Percentiles rank a stretch among this genome's conserved stretches.
These are phyloP conservation scores for Penicillium sp. DNA, from an alignment of 2,329 filamentous ascomycete species.

Conservation along the genomic window DNA sequence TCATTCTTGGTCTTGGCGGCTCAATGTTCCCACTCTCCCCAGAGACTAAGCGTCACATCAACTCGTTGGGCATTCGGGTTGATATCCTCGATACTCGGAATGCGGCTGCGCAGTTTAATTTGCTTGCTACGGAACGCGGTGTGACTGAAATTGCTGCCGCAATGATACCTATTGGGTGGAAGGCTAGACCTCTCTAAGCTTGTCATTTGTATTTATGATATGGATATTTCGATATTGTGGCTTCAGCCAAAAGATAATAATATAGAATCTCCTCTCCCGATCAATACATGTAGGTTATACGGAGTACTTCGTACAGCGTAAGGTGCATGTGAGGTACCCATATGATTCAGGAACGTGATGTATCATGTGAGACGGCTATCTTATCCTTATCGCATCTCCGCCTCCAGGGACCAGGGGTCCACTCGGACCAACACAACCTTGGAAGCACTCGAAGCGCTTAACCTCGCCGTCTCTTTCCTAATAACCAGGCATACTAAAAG, in stretches of 20 bases:
- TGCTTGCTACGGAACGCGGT: slow-evolving; percentile 90
- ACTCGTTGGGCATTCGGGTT: slow-evolving; percentile 75
- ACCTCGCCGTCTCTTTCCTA: no score
- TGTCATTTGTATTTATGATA: background rate
- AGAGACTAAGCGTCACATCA: slow-evolving; percentile 68
- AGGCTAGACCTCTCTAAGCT: slow-evolving; percentile 38
- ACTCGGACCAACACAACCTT: slow-evolving; percentile 1
- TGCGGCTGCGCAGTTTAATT: slow-evolving; percentile 89
- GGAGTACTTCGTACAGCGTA: background rate
- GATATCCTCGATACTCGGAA: slow-evolving; percentile 92
- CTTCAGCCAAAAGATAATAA: background rate
- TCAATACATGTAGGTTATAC: slow-evolving; percentile 3
- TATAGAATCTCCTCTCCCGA: background rate
- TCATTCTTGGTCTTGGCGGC: slow-evolving; percentile 84
- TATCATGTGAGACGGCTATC: slow-evolving; percentile 13
- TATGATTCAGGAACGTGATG: slow-evolving; percentile 2
- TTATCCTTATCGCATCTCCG: slow-evolving; percentile 12
- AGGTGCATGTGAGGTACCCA: background rate
- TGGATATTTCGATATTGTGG: background rate
- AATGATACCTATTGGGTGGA: slow-evolving; percentile 82
- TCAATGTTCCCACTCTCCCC: slow-evolving; percentile 74
- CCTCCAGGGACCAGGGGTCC: slow-evolving; percentile 2
- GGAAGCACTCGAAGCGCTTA: background rate
- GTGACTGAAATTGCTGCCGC: slow-evolving; percentile 82
- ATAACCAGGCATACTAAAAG: no score